These are phyloP conservation scores for Neurospora cerealis DNA, from an alignment of 495 filamentous ascomycete genomes.

Conservation along the genomic window DNA sequence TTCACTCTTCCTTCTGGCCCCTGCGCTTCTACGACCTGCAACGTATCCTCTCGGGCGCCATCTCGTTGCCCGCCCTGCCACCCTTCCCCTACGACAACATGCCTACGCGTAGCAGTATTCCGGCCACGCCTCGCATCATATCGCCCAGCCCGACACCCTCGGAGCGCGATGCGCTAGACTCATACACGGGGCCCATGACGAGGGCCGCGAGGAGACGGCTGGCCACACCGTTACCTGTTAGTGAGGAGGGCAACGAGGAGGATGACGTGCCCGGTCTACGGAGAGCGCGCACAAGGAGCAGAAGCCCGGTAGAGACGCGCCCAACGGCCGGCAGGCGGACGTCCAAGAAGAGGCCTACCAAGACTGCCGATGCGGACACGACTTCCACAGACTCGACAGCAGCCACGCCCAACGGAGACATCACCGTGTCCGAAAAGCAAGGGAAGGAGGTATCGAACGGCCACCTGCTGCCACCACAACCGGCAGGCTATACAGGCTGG, in stretches of 20 bases:
- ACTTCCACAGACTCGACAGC: background rate
- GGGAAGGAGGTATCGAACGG: slow-evolving; percentile 41
- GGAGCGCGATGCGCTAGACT: slow-evolving; percentile 34
- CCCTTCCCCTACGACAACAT: slow-evolving; percentile 32
- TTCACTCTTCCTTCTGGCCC: slow-evolving; percentile 34
- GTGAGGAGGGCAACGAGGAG: slow-evolving; percentile 21
- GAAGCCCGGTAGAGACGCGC: slow-evolving; percentile 41
- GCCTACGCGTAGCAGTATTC: slow-evolving; percentile 20
- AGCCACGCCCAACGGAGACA: background rate
- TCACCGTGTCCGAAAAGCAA: background rate
- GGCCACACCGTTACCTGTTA: slow-evolving; percentile 29
- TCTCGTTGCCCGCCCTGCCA: slow-evolving; percentile 37
- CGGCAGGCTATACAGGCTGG: slow-evolving; percentile 38
- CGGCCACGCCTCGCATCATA: slow-evolving; percentile 59
- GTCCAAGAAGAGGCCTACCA: slow-evolving; percentile 15
- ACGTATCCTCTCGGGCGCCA: slow-evolving; percentile 42
- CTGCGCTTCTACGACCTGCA: slow-evolving; percentile 32
- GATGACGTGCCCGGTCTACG: slow-evolving; percentile 27
- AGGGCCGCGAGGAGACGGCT: slow-evolving; percentile 46
- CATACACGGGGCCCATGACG: slow-evolving; percentile 52
- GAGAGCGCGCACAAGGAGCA: slow-evolving; percentile 38
- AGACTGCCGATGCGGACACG: slow-evolving; percentile 4
- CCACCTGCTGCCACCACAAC: slow-evolving; percentile 56
- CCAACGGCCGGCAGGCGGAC: slow-evolving; percentile 37
- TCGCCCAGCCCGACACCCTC: slow-evolving; percentile 60